A percentile compares a stretch with the other conserved stretches of the same genome.
These are phyloP conservation scores for Colletotrichum sp. DNA, from an alignment of 2,329 filamentous ascomycete species.

Conservation along the genomic window DNA sequence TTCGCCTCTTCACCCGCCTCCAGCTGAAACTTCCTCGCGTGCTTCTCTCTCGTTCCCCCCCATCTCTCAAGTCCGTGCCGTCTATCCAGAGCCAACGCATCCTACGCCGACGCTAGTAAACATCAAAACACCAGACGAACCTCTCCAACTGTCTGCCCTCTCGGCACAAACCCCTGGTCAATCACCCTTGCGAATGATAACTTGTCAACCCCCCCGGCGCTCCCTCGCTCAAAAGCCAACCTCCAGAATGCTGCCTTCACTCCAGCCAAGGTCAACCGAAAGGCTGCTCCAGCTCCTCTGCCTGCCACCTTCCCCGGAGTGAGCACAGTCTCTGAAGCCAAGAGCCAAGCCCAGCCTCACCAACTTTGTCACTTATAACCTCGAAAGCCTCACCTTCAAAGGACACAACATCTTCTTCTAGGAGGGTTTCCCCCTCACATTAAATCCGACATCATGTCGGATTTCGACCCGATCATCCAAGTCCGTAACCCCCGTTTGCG, in stretches of 20 bases:
- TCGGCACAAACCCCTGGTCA: not conserved
- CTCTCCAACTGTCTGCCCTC: not conserved
- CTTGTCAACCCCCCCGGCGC: not conserved
- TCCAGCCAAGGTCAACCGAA: not conserved
- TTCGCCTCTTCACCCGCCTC: not conserved
- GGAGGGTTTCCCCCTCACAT: not conserved
- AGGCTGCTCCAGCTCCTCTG: not conserved
- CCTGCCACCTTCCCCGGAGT: not conserved
- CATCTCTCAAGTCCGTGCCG: conserved; percentile 5
- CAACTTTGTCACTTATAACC: not conserved
- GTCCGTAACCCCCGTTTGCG: not conserved
- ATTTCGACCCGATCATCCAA: not conserved
- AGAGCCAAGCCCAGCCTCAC: not conserved
- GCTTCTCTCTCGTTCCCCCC: not conserved
- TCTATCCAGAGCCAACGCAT: conserved; percentile 13
- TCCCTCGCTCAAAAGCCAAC: not conserved
- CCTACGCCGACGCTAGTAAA: conserved; percentile 13
- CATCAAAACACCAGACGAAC: conserved; percentile 16
- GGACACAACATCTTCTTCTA: not conserved
- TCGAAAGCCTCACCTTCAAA: not conserved
- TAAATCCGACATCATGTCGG: not conserved
- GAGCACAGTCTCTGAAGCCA: not conserved
- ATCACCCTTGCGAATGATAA: conserved; percentile 2
- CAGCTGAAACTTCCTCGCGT: not conserved
- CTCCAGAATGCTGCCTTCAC: not conserved